Percentiles rank a stretch among this genome's conserved stretches.
These are phyloP conservation scores for Ustilago hordei DNA, from an alignment of 1,284 basidiomycete genomes.

Conservation along the genomic window DNA sequence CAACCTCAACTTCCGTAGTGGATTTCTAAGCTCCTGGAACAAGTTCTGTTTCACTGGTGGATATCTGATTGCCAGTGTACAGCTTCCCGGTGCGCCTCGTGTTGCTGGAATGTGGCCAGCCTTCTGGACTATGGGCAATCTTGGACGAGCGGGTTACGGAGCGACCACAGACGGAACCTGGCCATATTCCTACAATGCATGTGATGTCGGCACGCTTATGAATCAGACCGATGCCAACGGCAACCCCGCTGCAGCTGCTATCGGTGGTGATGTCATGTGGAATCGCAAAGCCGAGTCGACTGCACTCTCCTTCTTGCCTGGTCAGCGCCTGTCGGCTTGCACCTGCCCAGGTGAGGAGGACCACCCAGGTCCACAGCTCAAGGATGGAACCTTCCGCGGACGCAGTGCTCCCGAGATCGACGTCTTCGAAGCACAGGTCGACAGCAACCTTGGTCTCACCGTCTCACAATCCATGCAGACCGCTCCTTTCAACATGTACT, in stretches of 20 bases:
- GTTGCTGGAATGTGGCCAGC: constrained; percentile 70
- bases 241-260: constrained; percentile 34
- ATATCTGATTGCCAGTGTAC: constrained; percentile 80
- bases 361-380: constrained; percentile 81
- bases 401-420: constrained; percentile 78
- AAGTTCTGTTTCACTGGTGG: constrained; percentile 96
- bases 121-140: constrained; percentile 88
- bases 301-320: constrained; percentile 75
- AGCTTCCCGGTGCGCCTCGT: constrained; percentile 80
- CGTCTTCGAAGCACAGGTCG: constrained; percentile 76
- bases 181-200: constrained; percentile 74
- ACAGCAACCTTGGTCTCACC: constrained; percentile 70
- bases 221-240: constrained; percentile 61
- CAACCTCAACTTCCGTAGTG: constrained; percentile 76
- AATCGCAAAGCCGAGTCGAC: constrained; percentile 64
- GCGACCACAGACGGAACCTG: constrained; percentile 76
- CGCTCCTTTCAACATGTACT: constrained; percentile 75
- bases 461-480: constrained; percentile 83
- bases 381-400: constrained; percentile 80
- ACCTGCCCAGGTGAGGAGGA: constrained; percentile 82
- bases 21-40: constrained; percentile 77
- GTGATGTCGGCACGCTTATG: constrained; percentile 63
- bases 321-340: constrained; percentile 78
- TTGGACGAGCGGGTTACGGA: constrained; percentile 67
- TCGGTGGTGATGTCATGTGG: constrained; percentile 56